Conservation (phyloP, 441 rosid species). For the Croton laevigatus region DNA sequence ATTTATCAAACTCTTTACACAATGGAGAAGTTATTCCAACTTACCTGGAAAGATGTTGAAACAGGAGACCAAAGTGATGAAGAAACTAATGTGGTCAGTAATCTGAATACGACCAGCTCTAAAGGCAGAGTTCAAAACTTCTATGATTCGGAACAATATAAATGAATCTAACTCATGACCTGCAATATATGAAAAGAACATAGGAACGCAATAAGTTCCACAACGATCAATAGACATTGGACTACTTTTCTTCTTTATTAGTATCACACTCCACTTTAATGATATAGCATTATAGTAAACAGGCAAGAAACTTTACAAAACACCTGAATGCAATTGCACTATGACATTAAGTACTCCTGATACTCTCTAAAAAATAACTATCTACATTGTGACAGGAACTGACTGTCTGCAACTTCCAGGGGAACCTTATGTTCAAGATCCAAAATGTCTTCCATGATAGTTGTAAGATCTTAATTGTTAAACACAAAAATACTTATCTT, state of each 20-base stretch:
- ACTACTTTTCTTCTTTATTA: not conserved
- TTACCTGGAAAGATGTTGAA: conserved; percentile 65
- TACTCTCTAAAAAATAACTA: not conserved
- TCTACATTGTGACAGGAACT: not conserved
- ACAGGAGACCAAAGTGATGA: conserved; percentile 55
- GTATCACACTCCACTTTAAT: not conserved
- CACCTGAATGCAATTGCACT: not conserved
- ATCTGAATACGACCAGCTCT: conserved; percentile 64
- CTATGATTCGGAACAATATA: conserved; percentile 52
- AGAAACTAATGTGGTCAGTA: conserved; percentile 69
- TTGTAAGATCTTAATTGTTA: not conserved
- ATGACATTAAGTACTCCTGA: not conserved
- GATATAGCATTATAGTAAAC: not conserved
- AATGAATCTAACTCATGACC: conserved; percentile 60
- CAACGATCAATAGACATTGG: not conserved
- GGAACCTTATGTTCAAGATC: not conserved
- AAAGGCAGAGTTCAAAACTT: conserved; percentile 63
- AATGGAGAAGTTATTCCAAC: conserved; percentile 17
- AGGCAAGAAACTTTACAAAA: not conserved
- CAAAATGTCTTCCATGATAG: not conserved
- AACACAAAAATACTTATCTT: not conserved
- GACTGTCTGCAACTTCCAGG: not conserved
- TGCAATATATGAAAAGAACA: conserved; percentile 32
- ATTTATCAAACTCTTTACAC: conserved; percentile 5
- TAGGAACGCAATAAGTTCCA: not conserved